These are phyloP conservation scores for Polychaeton citri DNA, from an alignment of 2,329 filamentous ascomycete genomes.

Conservation along the genomic window DNA sequence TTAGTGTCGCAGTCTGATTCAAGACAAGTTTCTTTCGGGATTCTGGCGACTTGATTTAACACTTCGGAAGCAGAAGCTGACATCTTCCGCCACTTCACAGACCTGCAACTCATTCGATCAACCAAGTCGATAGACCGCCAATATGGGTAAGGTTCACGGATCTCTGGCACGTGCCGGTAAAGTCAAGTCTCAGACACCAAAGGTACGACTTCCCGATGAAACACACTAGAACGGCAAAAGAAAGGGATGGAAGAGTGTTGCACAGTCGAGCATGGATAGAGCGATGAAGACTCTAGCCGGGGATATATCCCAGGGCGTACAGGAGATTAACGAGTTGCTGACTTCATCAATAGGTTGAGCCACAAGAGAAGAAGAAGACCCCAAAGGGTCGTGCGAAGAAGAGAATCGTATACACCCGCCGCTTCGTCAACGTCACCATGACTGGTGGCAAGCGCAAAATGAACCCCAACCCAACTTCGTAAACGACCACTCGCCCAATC, in stretches of 20 bases:
- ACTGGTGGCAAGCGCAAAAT: slow-evolving; percentile 98
- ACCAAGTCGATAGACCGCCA: slow-evolving; percentile 31
- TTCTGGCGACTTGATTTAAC: too few relatives aligned
- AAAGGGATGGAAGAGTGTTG: background rate
- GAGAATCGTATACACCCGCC: slow-evolving; percentile 89
- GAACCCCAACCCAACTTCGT: slow-evolving; percentile 74
- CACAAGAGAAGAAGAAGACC: slow-evolving; percentile 89
- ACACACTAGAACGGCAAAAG: background rate
- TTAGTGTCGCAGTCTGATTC: too few relatives aligned
- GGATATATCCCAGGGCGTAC: too few relatives aligned
- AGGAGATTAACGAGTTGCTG: slow-evolving; percentile 12
- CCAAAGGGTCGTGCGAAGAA: slow-evolving; percentile 97
- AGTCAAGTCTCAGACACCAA: slow-evolving; percentile 93
- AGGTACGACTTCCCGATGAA: slow-evolving; percentile 50
- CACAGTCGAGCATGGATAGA: too few relatives aligned
- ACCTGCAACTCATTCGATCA: slow-evolving; percentile 1
- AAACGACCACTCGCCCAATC: slow-evolving; percentile 22
- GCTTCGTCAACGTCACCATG: slow-evolving; percentile 96
- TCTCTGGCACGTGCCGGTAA: slow-evolving; percentile 93
- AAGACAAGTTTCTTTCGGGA: too few relatives aligned
- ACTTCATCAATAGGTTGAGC: slow-evolving; percentile 51
- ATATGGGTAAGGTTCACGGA: slow-evolving; percentile 88
- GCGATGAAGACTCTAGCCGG: too few relatives aligned
- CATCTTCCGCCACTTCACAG: slow-evolving; percentile 1
- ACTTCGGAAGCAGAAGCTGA: too few relatives aligned